phyloP scores from a whole-genome alignment of 1,284 basidiomycete species.

The Coniophora puteana region DNA sequence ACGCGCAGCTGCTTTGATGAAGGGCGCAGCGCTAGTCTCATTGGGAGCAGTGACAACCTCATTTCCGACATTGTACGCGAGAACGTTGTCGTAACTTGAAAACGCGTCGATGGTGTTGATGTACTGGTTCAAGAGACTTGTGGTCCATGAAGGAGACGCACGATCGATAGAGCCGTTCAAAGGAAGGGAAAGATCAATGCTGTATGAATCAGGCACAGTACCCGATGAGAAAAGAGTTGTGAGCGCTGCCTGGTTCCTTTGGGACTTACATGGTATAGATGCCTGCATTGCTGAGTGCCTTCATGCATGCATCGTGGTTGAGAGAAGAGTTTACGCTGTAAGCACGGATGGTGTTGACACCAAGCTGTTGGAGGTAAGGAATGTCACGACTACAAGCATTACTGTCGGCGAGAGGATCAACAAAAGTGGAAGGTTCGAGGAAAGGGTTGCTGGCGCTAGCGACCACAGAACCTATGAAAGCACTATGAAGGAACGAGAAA shows the following conservation, averaged over 20 bases:
- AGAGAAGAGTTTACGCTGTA: slow-evolving; percentile 81
- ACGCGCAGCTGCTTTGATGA: slow-evolving; percentile 88
- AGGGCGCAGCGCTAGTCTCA: slow-evolving; percentile 68
- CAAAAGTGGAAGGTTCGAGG: slow-evolving; percentile 72
- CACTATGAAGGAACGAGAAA: not conserved
- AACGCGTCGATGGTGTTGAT: slow-evolving; percentile 76
- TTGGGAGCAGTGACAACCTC: slow-evolving; percentile 69
- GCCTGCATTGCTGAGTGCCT: slow-evolving; percentile 67
- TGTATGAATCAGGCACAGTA: slow-evolving; percentile 25
- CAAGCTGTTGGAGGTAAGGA: slow-evolving; percentile 66
- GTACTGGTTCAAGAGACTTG: slow-evolving; percentile 80
- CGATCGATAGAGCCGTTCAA: slow-evolving; percentile 87
- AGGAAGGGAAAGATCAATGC: slow-evolving; percentile 82
- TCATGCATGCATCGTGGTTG: slow-evolving; percentile 89
- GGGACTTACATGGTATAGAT: slow-evolving; percentile 82
- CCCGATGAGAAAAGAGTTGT: not conserved
- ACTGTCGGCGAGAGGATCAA: slow-evolving; percentile 72
- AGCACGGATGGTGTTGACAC: slow-evolving; percentile 76
- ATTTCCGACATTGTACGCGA: slow-evolving; percentile 87
- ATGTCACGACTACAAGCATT: slow-evolving; percentile 77
- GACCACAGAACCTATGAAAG: slow-evolving; percentile 41
- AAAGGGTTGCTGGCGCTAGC: slow-evolving; percentile 61
- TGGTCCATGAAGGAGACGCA: slow-evolving; percentile 73
- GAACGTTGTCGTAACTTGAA: slow-evolving; percentile 78
- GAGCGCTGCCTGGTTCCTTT: not conserved